Evolutionary conservation across 1,284 basidiomycete species (phyloP), one percentile per base, ranked within the genome.

Genomic region (Ustilago tritici): DNA sequence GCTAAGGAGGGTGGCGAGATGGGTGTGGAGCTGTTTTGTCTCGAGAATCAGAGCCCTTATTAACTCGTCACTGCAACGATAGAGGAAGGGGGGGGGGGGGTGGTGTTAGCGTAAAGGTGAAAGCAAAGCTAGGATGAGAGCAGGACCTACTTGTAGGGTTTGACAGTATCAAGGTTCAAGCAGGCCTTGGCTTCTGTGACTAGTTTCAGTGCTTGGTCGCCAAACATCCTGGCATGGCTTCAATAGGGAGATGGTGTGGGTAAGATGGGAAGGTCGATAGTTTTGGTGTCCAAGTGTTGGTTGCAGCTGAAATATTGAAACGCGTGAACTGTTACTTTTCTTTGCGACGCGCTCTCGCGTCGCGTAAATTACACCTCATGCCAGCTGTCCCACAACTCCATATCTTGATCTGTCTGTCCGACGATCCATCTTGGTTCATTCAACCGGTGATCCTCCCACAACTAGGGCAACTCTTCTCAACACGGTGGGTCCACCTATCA

Each of bases 11-110:
- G 32, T 87, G 28, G 78, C 82, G 65, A 89, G 87, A 40, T 87
- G 86, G 3, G 86, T 79, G 36, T 87, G 93, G 76, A 97, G 91
- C 82, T 93, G 93, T 81, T 95, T 93, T 70, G 95, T 94, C 86
- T 98, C 96, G 76, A 95, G 91, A 76, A 94, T 90, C 85, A 98
- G 90, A 47, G 91, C 89, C 59, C 95, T 92, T 41, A 98, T 92
- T 77, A 94, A 91, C 57, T 91, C 89, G 84, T 95, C 93, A 86
- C 82, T 84, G 75, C 10, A 3, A 46, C 32, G 41, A 11, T 2
- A 10, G 14, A 19, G 36, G 46, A 11, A n/a, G 28, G 3, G 28
- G 17, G 14, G 12, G 23, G 32, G n/a, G 38, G 10, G 10, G 41
- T 36, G 6, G 40, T 17, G 5, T 23, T 8, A 31, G 47, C 19